Percentiles rank a stretch among this genome's conserved stretches.
These are phyloP conservation scores for Ogataea thermomethanolica DNA, from an alignment of 805 yeast species.

Conservation along the genomic window DNA sequence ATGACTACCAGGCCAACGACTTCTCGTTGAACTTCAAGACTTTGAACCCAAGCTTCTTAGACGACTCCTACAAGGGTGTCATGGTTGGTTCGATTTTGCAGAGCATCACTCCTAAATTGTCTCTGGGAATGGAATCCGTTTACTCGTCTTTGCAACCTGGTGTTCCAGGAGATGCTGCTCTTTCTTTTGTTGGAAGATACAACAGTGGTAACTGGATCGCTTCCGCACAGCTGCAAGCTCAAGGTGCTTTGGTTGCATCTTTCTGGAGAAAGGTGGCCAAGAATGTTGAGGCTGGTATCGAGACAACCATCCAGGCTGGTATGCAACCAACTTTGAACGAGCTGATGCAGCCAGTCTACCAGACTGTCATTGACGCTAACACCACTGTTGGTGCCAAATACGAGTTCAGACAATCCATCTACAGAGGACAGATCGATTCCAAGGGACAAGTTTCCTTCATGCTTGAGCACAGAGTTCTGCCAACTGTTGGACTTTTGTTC, in stretches of 20 bases:
- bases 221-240: slow-evolving; percentile 88
- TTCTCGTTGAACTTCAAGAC: slow-evolving; percentile 86
- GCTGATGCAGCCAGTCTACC: slow-evolving; percentile 74
- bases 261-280: slow-evolving; percentile 94
- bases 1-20: slow-evolving; percentile 88
- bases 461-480: slow-evolving; percentile 90
- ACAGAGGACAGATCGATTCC: slow-evolving; percentile 92
- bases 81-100: slow-evolving; percentile 89
- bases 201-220: slow-evolving; percentile 88
- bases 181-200: slow-evolving; percentile 87
- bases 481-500: slow-evolving; percentile 84
- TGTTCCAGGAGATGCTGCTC: slow-evolving; percentile 85
- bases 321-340: slow-evolving; percentile 74
- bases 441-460: slow-evolving; percentile 87
- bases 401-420: slow-evolving; percentile 93
- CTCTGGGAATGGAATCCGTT: slow-evolving; percentile 89
- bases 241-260: slow-evolving; percentile 83
- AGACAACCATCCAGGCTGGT: slow-evolving; percentile 76
- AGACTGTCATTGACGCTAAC: slow-evolving; percentile 83
- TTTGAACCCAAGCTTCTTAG: slow-evolving; percentile 78
- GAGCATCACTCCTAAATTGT: slow-evolving; percentile 75
- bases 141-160: slow-evolving; percentile 70
- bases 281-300: slow-evolving; percentile 92
- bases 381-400: slow-evolving; percentile 96
- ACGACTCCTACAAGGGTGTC: slow-evolving; percentile 82